phyloP scores from a whole-genome alignment of 2,329 filamentous ascomycete species.

The Nemania serpens region DNA sequence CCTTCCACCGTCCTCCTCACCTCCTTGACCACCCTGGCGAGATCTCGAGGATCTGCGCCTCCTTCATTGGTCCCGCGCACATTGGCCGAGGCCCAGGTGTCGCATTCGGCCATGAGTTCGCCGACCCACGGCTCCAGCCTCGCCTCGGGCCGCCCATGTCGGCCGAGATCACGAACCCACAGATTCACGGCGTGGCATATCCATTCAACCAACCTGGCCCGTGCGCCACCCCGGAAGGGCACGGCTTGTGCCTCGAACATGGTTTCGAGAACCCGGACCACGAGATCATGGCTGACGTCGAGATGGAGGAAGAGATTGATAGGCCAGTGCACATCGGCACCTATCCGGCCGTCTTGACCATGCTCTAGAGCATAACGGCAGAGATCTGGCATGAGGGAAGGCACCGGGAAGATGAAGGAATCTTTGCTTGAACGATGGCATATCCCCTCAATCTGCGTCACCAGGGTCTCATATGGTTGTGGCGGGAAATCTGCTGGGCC shows the following conservation, averaged over 20 bases:
- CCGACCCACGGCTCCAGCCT: slow-evolving; percentile 40
- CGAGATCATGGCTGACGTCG: slow-evolving; percentile 60
- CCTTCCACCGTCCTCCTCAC: slow-evolving; percentile 51
- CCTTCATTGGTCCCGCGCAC: slow-evolving; percentile 47
- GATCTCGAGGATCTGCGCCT: slow-evolving; percentile 51
- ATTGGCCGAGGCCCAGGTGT: slow-evolving; percentile 48
- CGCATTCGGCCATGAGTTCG: slow-evolving; percentile 54
- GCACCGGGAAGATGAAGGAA: slow-evolving; percentile 69
- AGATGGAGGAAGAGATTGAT: slow-evolving; percentile 60
- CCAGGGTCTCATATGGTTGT: slow-evolving; percentile 72
- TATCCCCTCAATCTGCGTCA: slow-evolving; percentile 66
- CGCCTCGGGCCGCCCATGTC: slow-evolving; percentile 38
- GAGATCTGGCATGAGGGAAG: slow-evolving; percentile 63
- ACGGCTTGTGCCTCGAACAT: slow-evolving; percentile 64
- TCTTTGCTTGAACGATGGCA: slow-evolving; percentile 68
- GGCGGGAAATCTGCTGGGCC: slow-evolving; percentile 47
- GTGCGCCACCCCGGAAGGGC: slow-evolving; percentile 58
- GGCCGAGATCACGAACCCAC: slow-evolving; percentile 51
- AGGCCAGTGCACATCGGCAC: slow-evolving; percentile 62
- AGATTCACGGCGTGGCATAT: slow-evolving; percentile 53
- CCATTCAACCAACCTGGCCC: slow-evolving; percentile 59
- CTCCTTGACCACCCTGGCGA: slow-evolving; percentile 49
- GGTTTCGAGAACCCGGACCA: slow-evolving; percentile 59
- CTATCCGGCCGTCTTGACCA: slow-evolving; percentile 61
- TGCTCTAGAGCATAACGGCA: slow-evolving; percentile 66